Base-by-base conservation (phyloP, 2,329 filamentous ascomycete genomes). In the Colletotrichum camelliae region DNA sequence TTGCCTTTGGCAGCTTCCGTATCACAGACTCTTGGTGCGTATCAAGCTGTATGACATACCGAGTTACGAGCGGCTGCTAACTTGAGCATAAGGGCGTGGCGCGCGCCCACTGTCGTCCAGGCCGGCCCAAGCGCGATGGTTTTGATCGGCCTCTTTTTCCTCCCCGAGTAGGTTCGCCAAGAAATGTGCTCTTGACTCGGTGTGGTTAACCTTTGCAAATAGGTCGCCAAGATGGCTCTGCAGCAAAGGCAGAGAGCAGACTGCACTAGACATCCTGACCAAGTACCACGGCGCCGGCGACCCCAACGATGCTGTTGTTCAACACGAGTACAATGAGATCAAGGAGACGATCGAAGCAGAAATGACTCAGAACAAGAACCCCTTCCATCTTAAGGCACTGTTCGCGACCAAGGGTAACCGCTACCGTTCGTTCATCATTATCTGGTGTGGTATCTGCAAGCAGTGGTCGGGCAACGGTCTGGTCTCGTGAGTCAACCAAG, bases 231-330 rank as follows among this genome's bases (percentile, higher is more conserved):
- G 74, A 18, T 76, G 74, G 74, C 70, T 73, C 24, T 76, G 70
- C 33, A 76, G 74, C 29, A 74, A 73, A 35, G 74, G 74, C 70
- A 73, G 15, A 24, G 70, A 76, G 71, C 86, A 90, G 78, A 85
- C 86, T 1, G 81, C 84, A 0, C 87, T 90, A 29, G 89, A 91
- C 4, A 85, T 90, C 21, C 86, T 94, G 75, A 87, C 88, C 21
- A 91, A 89, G 77, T 93, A 90, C 79, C 92, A 92, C 78, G 90
- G 89, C 16, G 87, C 93, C 67, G 91, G 90, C 3, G 87, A 91
- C 77, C 86, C 86, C 3, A 82, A 84, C 64, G 88, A 86, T 1
- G 86, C 87, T 0, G 85, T 91, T 69, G 90, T 91, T 7, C 87
- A 89, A 77, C 82, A 89, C 24, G 89, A 91, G 77, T 89, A 88